Evolutionary conservation across 1,139 yeast genomes (phyloP), one percentile per base, ranked within the genome.

Genomic region (Pneumocystis canis): DNA sequence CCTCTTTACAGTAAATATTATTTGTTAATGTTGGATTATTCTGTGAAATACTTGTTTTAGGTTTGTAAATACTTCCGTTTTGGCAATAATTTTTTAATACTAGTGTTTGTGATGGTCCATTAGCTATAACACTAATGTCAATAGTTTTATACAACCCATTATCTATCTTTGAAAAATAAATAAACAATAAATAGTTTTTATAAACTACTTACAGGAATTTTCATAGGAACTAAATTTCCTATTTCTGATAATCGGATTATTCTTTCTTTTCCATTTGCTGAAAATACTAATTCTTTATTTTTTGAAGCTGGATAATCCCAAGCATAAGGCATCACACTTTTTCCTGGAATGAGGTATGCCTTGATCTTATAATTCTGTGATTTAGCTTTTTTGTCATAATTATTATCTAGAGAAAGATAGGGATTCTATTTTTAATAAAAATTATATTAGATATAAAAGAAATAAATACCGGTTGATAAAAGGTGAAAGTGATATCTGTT

Each of bases 261-360:
- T 65, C 97, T 79, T 71, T 87, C 92, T 57, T 85, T 79, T 1
- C 88, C 88, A 33, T 72, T 71, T 64, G 84, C 86, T 65, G 90
- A 78, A 35, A 94, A 75, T 2, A 89, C 79, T 41, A 94, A 75
- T 70, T 90, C 96, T 72, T 89, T 90, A 59, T 86, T 81, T 14
- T 83, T 77, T 0, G 96, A 97, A 63, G 95, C 89, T 0, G 98
- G 98, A 74, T 82, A 92, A 72, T 94, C 98, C 89, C 96, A 94
- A 0, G 98, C 89, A 73, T 92, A 94, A 0, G 97, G 97, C 98
- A 94, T 94, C 1, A 89, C 95, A 76, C 96, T 88, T 71, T 83
- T 84, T 0, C 95, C 84, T 0, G 97, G 97, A 31, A 90, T 79
- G 64, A 82, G 81, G 71, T 90, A 92, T 70, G 63, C 53, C 39